Evolutionary conservation across 2,329 filamentous ascomycete species (phyloP).

Genomic region (Verticillium isaacii): DNA sequence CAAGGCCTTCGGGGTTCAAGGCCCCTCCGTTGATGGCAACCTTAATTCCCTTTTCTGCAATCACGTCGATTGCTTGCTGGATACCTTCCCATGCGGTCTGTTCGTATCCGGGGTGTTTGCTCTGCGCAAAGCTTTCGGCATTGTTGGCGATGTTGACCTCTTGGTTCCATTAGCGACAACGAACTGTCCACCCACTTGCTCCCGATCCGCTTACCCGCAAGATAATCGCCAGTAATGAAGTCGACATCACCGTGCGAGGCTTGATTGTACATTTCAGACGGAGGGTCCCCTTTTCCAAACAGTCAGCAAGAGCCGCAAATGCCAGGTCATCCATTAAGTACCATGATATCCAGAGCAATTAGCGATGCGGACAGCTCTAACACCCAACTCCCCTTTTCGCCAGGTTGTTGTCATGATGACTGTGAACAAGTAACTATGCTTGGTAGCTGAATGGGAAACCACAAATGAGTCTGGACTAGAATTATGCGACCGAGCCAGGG

Average conservation of each 20-base stretch:
- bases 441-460: too few relatives aligned
- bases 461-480: too few relatives aligned
- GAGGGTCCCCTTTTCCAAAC: background rate
- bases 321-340: background rate
- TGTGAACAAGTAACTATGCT: background rate
- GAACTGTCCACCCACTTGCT: background rate
- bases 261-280: background rate
- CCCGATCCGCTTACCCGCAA: background rate
- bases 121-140: background rate
- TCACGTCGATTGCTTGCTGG: conserved; percentile 27
- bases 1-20: conserved; percentile 47
- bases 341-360: background rate
- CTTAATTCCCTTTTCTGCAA: conserved; percentile 41
- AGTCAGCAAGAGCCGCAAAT: background rate
- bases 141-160: background rate
- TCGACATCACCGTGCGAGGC: background rate
- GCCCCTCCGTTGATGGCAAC: conserved; percentile 53
- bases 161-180: background rate
- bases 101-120: background rate
- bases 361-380: background rate
- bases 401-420: background rate
- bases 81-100: background rate
- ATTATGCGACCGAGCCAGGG: too few relatives aligned
- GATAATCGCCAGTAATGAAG: background rate
- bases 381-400: background rate